A percentile compares a stretch with the other conserved stretches of the same genome.
Evolutionary conservation across 768 basidiomycete species (phyloP).

Genomic region (Boletus rubescentipes): DNA sequence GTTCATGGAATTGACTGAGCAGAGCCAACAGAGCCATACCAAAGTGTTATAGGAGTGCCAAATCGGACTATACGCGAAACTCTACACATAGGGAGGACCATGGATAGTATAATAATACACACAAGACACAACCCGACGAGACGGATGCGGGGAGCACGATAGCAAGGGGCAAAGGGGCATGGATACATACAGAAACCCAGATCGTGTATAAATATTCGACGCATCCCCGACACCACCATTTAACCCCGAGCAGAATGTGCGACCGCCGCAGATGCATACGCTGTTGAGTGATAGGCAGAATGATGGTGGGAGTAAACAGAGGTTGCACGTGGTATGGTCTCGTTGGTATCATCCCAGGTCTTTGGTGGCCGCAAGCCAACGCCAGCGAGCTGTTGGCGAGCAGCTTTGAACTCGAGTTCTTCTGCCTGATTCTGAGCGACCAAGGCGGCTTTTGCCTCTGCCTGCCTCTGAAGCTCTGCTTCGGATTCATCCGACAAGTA

Average conservation of each 20-base stretch:
- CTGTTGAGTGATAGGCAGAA: slow-evolving; percentile 27
- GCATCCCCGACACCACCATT: slow-evolving; percentile 6
- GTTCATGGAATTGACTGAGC: slow-evolving; percentile 82
- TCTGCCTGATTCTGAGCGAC: slow-evolving; percentile 79
- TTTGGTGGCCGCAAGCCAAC: slow-evolving; percentile 77
- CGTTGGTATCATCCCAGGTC: slow-evolving; percentile 64
- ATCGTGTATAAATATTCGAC: slow-evolving; percentile 22
- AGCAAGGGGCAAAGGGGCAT: slow-evolving; percentile 21
- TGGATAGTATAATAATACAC: slow-evolving; percentile 21
- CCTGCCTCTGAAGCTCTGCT: slow-evolving; percentile 82
- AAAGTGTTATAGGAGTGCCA: slow-evolving; percentile 11
- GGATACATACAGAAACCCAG: slow-evolving; percentile 22
- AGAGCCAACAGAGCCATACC: slow-evolving; percentile 25
- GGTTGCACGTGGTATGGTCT: slow-evolving; percentile 26
- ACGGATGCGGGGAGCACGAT: slow-evolving; percentile 15
- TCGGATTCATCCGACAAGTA: slow-evolving; percentile 94
- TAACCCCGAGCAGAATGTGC: slow-evolving; percentile 32
- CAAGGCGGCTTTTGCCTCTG: slow-evolving; percentile 74
- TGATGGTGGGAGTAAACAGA: slow-evolving; percentile 27
- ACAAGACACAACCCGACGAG: slow-evolving; percentile 21
- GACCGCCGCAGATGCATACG: slow-evolving; percentile 26
- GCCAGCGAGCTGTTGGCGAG: slow-evolving; percentile 71
- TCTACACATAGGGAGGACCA: slow-evolving; percentile 2
- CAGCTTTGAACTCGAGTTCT: slow-evolving; percentile 79
- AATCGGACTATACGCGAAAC: slow-evolving; percentile 4